Conservation (phyloP, 129 eudicot species). For the Saposhnikovia divaricata region DNA sequence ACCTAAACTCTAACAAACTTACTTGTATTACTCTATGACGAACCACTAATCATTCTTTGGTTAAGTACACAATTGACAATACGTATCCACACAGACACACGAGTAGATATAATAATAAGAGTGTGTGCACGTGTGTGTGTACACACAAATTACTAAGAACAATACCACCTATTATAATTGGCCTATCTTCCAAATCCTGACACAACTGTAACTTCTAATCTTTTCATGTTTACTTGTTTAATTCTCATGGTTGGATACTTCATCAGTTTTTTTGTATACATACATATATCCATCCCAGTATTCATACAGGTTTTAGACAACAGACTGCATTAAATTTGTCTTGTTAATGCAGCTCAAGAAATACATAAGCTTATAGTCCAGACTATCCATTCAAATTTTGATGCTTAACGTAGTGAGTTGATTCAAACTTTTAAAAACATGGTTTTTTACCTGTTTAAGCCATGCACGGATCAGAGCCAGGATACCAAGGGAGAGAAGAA, state of each 20-base stretch:
- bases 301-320: neutral
- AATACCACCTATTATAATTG: too few species aligned
- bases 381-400: neutral
- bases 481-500: slow-evolving; percentile 52
- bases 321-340: neutral
- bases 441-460: slow-evolving; percentile 56
- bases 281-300: neutral
- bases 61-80: too few species aligned
- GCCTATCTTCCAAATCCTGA: neutral
- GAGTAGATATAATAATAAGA: too few species aligned
- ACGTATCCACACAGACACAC: too few species aligned
- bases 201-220: neutral
- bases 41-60: too few species aligned
- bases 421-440: neutral
- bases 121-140: too few species aligned
- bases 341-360: neutral
- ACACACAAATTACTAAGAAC: too few species aligned
- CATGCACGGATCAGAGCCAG: slow-evolving; percentile 83
- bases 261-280: neutral
- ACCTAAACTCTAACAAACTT: too few species aligned
- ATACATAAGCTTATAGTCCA: neutral
- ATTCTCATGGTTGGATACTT: neutral
- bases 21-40: too few species aligned
- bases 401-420: neutral
- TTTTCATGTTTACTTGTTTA: neutral